phyloP scores from a whole-genome alignment of 495 filamentous ascomycete genomes.

The Barbatosphaeria neglecta region DNA sequence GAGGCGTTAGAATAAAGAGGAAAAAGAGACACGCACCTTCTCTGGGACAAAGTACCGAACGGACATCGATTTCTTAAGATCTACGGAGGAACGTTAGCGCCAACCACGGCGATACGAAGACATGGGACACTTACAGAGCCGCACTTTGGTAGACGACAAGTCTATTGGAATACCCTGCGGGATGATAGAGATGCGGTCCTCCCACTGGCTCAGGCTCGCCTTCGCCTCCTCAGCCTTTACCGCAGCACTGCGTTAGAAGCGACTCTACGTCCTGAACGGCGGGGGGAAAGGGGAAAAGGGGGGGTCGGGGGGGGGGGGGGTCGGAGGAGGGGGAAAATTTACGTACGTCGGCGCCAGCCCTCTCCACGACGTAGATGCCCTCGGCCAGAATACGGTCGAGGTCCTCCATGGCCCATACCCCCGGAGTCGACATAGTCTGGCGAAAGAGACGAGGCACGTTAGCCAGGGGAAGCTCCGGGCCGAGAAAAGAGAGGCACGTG shows the following conservation, averaged over 20 bases:
- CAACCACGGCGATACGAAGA: neutral
- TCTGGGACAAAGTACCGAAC: neutral
- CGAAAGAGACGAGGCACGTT: too few relatives aligned
- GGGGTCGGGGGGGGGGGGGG: too few relatives aligned
- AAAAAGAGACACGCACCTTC: neutral
- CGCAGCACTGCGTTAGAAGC: neutral
- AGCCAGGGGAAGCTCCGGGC: neutral
- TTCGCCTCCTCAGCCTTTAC: constrained; percentile 54
- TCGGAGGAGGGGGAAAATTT: too few relatives aligned
- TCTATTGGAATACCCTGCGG: constrained; percentile 84
- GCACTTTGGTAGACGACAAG: constrained; percentile 80
- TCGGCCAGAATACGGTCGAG: constrained; percentile 75
- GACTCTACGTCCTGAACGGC: neutral
- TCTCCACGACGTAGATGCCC: constrained; percentile 83
- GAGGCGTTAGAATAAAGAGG: neutral
- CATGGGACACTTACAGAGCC: constrained; percentile 35
- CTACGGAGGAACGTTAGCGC: neutral
- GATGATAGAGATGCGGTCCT: constrained; percentile 72
- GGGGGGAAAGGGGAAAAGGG: too few relatives aligned
- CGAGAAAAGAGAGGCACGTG: constrained; percentile 39
- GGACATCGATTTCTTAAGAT: neutral
- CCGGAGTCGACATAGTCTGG: constrained; percentile 25
- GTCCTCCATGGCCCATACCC: constrained; percentile 74
- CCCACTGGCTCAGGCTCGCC: constrained; percentile 54
- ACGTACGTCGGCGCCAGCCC: constrained; percentile 72